These are phyloP conservation scores for Gnaphalium uliginosum DNA, from an alignment of 129 eudicot genomes.

Conservation along the genomic window DNA sequence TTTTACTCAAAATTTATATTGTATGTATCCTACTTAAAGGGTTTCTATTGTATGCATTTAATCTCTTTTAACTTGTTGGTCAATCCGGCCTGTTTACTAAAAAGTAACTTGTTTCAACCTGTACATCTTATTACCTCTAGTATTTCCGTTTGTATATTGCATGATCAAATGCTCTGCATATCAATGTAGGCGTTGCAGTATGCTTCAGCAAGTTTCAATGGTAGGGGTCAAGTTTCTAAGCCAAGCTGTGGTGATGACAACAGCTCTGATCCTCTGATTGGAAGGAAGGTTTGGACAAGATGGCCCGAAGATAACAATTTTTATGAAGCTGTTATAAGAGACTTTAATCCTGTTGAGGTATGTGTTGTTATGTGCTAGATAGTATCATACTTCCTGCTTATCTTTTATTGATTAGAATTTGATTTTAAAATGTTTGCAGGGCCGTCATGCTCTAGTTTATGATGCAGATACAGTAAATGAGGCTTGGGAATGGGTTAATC, in stretches of 20 bases:
- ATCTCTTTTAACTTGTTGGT: no score
- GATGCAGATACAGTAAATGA: constrained; percentile 54
- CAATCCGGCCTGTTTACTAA: no score
- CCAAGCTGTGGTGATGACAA: constrained; percentile 39
- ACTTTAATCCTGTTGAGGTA: constrained; percentile 48
- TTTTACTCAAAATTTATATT: no score
- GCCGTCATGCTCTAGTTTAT: constrained; percentile 64
- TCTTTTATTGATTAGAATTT: not conserved
- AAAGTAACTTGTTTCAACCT: not conserved
- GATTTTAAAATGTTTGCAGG: constrained; percentile 35
- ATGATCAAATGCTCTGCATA: constrained; percentile 3
- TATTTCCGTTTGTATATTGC: not conserved
- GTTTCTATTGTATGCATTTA: no score
- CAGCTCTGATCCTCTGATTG: constrained; percentile 53
- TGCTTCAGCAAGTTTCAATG: constrained; percentile 46
- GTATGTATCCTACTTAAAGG: no score
- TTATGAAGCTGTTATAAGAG: constrained; percentile 63
- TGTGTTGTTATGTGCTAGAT: not conserved
- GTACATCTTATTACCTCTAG: not conserved
- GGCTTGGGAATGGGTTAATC: constrained; percentile 77
- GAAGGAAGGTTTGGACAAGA: constrained; percentile 73
- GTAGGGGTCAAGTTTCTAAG: constrained; percentile 46
- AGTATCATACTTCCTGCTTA: not conserved
- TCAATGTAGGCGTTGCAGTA: constrained; percentile 48
- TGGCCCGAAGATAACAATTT: constrained; percentile 72